phyloP scores from a whole-genome alignment of 2,329 filamentous ascomycete species.

The Verticillium zaregamsianum region DNA sequence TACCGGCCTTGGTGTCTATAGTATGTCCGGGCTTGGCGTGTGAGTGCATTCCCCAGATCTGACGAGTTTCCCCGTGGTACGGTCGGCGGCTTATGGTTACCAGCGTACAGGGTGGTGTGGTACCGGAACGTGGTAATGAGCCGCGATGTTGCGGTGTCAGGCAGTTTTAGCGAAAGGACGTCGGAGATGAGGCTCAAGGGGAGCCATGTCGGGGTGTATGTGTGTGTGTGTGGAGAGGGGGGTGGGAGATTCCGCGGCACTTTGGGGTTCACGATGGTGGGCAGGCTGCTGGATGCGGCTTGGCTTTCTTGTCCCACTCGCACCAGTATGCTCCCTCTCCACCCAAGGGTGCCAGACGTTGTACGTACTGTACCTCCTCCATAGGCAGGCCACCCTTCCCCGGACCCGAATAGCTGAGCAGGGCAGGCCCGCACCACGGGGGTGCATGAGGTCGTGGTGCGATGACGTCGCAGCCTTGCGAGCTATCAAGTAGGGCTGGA shows the following conservation, averaged over 20 bases:
- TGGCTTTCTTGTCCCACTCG: constrained; percentile 10
- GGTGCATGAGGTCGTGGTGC: constrained; percentile 13
- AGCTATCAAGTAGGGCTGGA: constrained; percentile 10
- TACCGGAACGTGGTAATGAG: neutral
- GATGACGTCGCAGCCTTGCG: constrained; percentile 22
- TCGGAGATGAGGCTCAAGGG: constrained; percentile 11
- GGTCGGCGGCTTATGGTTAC: too few relatives aligned
- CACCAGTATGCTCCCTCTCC: constrained; percentile 6
- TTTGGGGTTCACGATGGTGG: constrained; percentile 3
- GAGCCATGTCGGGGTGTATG: constrained; percentile 1
- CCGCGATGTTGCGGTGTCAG: neutral
- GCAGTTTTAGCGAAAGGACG: neutral
- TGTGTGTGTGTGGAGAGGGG: neutral
- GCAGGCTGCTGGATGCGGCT: neutral
- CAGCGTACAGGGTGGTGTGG: neutral
- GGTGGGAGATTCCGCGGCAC: constrained; percentile 9
- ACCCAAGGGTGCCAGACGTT: too few relatives aligned
- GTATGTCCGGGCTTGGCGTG: too few relatives aligned
- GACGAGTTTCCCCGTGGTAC: neutral
- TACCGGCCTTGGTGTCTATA: too few relatives aligned
- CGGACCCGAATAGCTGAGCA: constrained; percentile 6
- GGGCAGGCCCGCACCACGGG: constrained; percentile 14
- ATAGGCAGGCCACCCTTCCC: constrained; percentile 8
- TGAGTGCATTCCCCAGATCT: neutral
- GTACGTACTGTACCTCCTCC: neutral